phyloP scores from a whole-genome alignment of 23 red algal genomes.

The Agarophyton chilense region DNA sequence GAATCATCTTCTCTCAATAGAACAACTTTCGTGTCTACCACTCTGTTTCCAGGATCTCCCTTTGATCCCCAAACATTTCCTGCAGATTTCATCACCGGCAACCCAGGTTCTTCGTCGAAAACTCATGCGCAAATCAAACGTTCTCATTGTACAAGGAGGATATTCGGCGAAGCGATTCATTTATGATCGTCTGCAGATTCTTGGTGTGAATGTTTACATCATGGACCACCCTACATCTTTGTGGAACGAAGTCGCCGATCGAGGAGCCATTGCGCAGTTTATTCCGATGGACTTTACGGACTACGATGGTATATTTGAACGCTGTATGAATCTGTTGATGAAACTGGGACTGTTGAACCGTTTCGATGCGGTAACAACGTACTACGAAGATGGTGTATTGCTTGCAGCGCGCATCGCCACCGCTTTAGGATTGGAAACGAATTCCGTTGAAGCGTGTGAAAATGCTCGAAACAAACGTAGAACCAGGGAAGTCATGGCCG shows the following conservation, averaged over 20 bases:
- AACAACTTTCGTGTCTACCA: neutral
- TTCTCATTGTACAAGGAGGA: slow-evolving; percentile 94
- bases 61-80: neutral
- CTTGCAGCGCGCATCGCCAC: slow-evolving; percentile 85
- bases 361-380: slow-evolving; percentile 93
- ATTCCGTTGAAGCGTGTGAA: slow-evolving; percentile 75
- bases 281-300: slow-evolving; percentile 87
- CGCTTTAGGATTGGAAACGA: slow-evolving; percentile 65
- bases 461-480: slow-evolving; percentile 85
- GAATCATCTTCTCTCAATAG: neutral
- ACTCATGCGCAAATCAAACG: slow-evolving; percentile 81
- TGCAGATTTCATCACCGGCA: neutral
- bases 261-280: slow-evolving; percentile 74
- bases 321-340: slow-evolving; percentile 56
- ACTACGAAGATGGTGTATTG: slow-evolving; percentile 92
- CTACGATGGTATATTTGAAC: slow-evolving; percentile 53
- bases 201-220: slow-evolving; percentile 85
- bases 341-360: neutral
- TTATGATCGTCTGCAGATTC: slow-evolving; percentile 78
- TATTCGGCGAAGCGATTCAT: slow-evolving; percentile 90
- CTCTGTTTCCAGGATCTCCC: neutral
- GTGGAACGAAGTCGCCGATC: slow-evolving; percentile 27
- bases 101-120: slow-evolving; percentile 86
- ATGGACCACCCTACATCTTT: slow-evolving; percentile 92
- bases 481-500: slow-evolving; percentile 86